Evolutionary conservation across 2,329 filamentous ascomycete genomes (phyloP), one percentile per base, ranked within the genome.

Genomic region (Moelleriella libera): DNA sequence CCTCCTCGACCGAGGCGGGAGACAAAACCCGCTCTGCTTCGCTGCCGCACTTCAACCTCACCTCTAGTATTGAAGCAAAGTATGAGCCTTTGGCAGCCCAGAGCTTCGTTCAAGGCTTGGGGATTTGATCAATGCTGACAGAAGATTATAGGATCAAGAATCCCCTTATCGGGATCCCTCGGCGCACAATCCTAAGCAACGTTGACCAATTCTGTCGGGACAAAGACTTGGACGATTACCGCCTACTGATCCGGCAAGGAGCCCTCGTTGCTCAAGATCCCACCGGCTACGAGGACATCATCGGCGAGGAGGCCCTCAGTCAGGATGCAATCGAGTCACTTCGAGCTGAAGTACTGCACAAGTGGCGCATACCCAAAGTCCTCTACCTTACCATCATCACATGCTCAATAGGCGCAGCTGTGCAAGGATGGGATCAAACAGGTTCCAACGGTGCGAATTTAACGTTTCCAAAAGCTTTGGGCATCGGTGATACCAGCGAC

Each of bases 231-330:
- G 62, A 66, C 2, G 75, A 82, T 47, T 71, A 82, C 53, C 63
- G 78, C 3, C 64, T 68, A 4, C 58, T 83, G 12, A 70, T 88
- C 46, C 70, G 75, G 46, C 82, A 82, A 55, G 85, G 83, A 34
- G 86, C 85, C 4, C 69, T 90, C 9, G 75, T 88, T 14, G 85
- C 85, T 3, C 83, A 86, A 60, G 78, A 82, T 54, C 83, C 83
- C 0, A 66, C 67, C 7, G 69, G 71, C 31, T 85, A 68, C 59
- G 81, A 85, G 49, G 67, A 71, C 34, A 71, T 88, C 41, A 64
- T 61, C 4, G 73, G 75, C 52, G 66, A 75, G 47, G 66, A 75
- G 45, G 74, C 76, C 9, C 71, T 89, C 2, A 65, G 70, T 47
- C 71, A 80, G 12, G 67, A 69, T 1, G 82, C 85, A 57, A 75